phyloP scores from a whole-genome alignment of 805 yeast genomes.

The Barnettozyma pratensis region DNA sequence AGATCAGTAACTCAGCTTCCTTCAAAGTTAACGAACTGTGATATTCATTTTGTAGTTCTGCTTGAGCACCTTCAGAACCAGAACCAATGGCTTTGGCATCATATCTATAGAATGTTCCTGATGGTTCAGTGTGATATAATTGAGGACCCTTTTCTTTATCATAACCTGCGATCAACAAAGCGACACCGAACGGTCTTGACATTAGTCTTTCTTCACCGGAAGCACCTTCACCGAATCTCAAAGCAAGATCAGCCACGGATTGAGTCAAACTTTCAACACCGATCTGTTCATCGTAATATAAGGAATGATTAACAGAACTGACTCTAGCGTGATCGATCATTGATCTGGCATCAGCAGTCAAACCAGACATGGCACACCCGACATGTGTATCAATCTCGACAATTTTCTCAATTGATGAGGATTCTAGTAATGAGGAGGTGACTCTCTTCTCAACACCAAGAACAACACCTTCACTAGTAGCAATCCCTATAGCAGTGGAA shows the following conservation, averaged over 20 bases:
- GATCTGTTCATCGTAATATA: conserved; percentile 89
- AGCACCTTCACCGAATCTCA: conserved; percentile 96
- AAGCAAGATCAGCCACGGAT: conserved; percentile 93
- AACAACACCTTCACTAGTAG: conserved; percentile 92
- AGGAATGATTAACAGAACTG: conserved; percentile 76
- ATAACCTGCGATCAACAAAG: conserved; percentile 88
- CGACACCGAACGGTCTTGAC: conserved; percentile 99
- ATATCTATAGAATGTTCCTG: conserved; percentile 95
- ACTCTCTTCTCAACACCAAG: conserved; percentile 97
- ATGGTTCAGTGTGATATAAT: conserved; percentile 97
- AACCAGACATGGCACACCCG: conserved; percentile 98
- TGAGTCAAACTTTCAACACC: conserved; percentile 93
- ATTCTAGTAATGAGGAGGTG: conserved; percentile 85
- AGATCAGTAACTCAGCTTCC: conserved; percentile 87
- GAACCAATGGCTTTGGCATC: conserved; percentile 99
- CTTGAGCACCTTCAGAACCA: conserved; percentile 98
- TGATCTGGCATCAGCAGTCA: conserved; percentile 97
- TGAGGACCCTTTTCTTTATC: conserved; percentile 95
- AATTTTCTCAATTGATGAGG: conserved; percentile 91
- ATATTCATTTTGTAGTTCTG: conserved; percentile 94
- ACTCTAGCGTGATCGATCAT: conserved; percentile 99
- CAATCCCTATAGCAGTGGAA: conserved; percentile 97
- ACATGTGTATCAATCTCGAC: conserved; percentile 91
- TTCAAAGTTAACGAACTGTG: conserved; percentile 85
- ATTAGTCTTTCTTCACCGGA: conserved; percentile 84